Evolutionary conservation across 2,329 filamentous ascomycete genomes (phyloP).

Genomic region (Fusarium citri): DNA sequence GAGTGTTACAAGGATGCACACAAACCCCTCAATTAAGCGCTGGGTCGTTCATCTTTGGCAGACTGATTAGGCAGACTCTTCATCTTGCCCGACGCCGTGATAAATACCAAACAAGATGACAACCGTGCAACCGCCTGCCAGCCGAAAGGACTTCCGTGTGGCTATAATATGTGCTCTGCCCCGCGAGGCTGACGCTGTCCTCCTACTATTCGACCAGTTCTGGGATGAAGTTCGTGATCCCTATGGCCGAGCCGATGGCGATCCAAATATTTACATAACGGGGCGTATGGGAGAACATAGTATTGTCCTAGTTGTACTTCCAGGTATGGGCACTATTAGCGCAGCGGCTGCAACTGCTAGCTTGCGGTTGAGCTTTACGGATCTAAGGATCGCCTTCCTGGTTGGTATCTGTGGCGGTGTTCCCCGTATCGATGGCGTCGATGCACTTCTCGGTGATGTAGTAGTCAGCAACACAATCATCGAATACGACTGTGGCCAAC

Average conservation of each 20-base stretch:
- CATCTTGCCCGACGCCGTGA: neutral
- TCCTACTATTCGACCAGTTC: constrained; percentile 36
- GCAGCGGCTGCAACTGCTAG: constrained; percentile 43
- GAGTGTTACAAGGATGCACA: neutral
- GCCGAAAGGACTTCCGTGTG: neutral
- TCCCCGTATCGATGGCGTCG: constrained; percentile 20
- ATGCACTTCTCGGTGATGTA: constrained; percentile 7
- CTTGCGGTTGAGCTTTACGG: constrained; percentile 50
- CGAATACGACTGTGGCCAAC: constrained; percentile 2
- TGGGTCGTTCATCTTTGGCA: neutral
- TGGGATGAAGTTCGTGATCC: constrained; percentile 5
- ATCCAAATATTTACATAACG: constrained; percentile 47
- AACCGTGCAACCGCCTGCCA: neutral
- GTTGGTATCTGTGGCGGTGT: constrained; percentile 56
- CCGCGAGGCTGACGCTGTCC: neutral
- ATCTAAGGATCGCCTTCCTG: constrained; percentile 50
- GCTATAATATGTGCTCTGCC: neutral
- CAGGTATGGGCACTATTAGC: constrained; percentile 45
- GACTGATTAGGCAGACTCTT: neutral
- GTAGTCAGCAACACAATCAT: neutral
- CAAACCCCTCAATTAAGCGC: neutral
- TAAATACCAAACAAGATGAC: neutral
- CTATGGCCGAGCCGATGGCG: constrained; percentile 40
- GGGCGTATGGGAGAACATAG: constrained; percentile 32
- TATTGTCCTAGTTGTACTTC: constrained; percentile 42